These are phyloP conservation scores for Alternaria triticimaculans DNA, from an alignment of 2,329 filamentous ascomycete genomes.

Conservation along the genomic window DNA sequence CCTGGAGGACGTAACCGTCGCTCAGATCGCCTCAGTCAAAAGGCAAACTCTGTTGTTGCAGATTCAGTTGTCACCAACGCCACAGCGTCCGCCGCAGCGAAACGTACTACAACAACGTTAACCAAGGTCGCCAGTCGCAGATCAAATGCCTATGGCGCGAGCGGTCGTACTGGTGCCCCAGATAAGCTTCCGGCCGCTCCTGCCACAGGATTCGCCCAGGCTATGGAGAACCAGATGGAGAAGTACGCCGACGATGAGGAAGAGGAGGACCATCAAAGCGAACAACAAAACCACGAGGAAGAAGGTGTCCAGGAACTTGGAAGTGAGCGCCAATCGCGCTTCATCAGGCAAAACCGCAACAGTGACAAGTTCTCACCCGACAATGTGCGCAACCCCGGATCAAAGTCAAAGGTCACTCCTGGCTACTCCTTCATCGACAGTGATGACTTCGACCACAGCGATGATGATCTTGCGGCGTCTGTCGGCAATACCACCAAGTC, in stretches of 20 bases:
- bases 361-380: constrained; percentile 13
- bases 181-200: constrained; percentile 34
- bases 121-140: constrained; percentile 40
- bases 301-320: constrained; percentile 26
- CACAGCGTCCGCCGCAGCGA: constrained; percentile 23
- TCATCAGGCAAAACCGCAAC: constrained; percentile 4
- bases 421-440: constrained; percentile 27
- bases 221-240: constrained; percentile 38
- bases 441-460: constrained; percentile 26
- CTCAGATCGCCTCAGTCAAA: constrained; percentile 36
- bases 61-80: constrained; percentile 29
- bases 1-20: constrained; percentile 28
- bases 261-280: constrained; percentile 11
- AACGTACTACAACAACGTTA: constrained; percentile 33
- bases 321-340: neutral
- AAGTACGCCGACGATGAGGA: constrained; percentile 32
- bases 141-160: constrained; percentile 48
- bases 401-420: constrained; percentile 11
- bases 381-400: neutral
- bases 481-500: constrained; percentile 42
- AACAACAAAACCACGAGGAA: constrained; percentile 2
- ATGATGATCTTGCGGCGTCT: constrained; percentile 29
- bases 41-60: constrained; percentile 35
- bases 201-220: constrained; percentile 42
- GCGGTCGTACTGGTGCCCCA: constrained; percentile 40